phyloP scores from a whole-genome alignment of 768 basidiomycete species.

The Lactifluus volemus region DNA sequence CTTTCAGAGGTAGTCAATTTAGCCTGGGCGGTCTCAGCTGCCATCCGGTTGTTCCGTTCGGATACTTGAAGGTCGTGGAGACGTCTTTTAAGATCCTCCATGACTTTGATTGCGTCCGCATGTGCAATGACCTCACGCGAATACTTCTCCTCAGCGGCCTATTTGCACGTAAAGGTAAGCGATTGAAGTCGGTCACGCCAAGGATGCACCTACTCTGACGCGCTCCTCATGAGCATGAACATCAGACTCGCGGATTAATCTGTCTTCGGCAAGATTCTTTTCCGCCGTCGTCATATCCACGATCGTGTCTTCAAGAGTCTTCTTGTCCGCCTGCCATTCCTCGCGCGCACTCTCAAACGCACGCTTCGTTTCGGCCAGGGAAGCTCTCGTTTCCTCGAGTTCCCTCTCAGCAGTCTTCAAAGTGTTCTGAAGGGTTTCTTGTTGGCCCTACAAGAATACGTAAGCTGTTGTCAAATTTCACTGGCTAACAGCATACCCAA shows the following conservation, averaged over 20 bases:
- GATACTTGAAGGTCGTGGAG: constrained; percentile 42
- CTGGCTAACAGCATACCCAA: constrained; percentile 41
- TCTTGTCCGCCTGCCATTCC: constrained; percentile 73
- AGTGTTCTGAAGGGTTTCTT: constrained; percentile 53
- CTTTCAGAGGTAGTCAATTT: constrained; percentile 62
- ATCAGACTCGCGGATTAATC: constrained; percentile 52
- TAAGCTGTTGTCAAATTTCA: not conserved
- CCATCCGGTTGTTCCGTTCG: constrained; percentile 49
- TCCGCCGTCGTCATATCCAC: constrained; percentile 73
- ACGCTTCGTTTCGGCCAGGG: constrained; percentile 51
- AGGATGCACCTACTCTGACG: constrained; percentile 41
- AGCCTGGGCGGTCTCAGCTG: constrained; percentile 65
- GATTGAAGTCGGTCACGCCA: not conserved
- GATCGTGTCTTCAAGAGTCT: constrained; percentile 72
- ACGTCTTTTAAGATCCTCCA: constrained; percentile 57
- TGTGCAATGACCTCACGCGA: constrained; percentile 76
- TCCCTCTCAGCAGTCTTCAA: constrained; percentile 48
- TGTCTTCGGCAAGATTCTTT: constrained; percentile 54
- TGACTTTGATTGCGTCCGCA: constrained; percentile 72
- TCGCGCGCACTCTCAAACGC: constrained; percentile 59
- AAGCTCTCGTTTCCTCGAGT: constrained; percentile 37
- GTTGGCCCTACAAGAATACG: constrained; percentile 43
- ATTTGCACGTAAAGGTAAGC: constrained; percentile 23
- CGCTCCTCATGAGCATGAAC: constrained; percentile 61
- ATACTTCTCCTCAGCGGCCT: constrained; percentile 71